phyloP scores from a whole-genome alignment of 2,329 filamentous ascomycete species.

The Paradendryphiella salina region DNA sequence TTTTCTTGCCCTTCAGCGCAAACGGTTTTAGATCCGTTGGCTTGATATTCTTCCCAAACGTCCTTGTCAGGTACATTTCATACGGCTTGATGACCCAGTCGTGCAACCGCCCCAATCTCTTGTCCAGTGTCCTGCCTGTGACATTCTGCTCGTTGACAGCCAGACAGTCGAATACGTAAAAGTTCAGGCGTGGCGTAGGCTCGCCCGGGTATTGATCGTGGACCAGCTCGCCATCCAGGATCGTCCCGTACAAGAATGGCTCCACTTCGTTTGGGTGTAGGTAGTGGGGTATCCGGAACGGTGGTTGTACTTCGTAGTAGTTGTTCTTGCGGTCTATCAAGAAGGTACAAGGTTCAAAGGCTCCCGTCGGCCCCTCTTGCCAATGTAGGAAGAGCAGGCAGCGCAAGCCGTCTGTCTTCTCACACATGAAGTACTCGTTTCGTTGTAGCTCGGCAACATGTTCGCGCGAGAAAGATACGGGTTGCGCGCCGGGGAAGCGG shows the following conservation, averaged over 20 bases:
- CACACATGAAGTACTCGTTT: slow-evolving; percentile 94
- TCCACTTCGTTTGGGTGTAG: slow-evolving; percentile 58
- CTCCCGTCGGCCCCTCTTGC: slow-evolving; percentile 48
- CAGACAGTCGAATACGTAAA: slow-evolving; percentile 91
- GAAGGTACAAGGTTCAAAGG: slow-evolving; percentile 65
- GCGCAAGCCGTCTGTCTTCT: slow-evolving; percentile 95
- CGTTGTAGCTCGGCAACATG: slow-evolving; percentile 81
- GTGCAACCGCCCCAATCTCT: slow-evolving; percentile 84
- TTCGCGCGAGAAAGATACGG: slow-evolving; percentile 82
- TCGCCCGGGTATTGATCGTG: slow-evolving; percentile 73
- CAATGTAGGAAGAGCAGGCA: slow-evolving; percentile 92
- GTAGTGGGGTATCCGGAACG: slow-evolving; percentile 78
- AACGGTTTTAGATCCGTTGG: slow-evolving; percentile 63
- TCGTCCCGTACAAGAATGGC: slow-evolving; percentile 75
- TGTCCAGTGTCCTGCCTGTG: slow-evolving; percentile 80
- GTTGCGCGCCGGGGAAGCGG: slow-evolving; percentile 86
- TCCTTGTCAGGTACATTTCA: slow-evolving; percentile 57
- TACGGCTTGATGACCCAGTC: slow-evolving; percentile 76
- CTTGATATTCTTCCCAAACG: slow-evolving; percentile 57
- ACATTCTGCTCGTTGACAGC: slow-evolving; percentile 75
- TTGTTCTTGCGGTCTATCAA: slow-evolving; percentile 98
- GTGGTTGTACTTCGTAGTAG: slow-evolving; percentile 79
- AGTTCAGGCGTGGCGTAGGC: slow-evolving; percentile 68
- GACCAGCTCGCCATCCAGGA: slow-evolving; percentile 93
- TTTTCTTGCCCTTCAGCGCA: slow-evolving; percentile 81